Conservation (phyloP, 2,329 filamentous ascomycete genomes). For the Domatiomyces catenatus region DNA sequence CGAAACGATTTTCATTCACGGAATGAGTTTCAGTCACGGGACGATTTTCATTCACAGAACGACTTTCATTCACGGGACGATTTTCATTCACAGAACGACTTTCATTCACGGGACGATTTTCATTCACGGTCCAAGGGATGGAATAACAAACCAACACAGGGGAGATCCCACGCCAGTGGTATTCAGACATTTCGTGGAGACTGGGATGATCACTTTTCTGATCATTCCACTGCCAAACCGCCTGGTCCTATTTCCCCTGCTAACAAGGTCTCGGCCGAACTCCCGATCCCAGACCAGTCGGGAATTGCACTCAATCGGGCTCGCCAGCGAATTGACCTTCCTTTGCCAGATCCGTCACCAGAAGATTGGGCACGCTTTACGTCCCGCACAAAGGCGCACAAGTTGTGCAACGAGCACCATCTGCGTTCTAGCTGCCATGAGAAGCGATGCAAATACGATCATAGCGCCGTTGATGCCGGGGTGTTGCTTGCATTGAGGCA, state of each 20-base stretch:
- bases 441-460: conserved; percentile 29
- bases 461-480: conserved; percentile 27
- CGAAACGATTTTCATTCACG: too few species aligned
- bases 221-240: background rate
- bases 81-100: too few species aligned
- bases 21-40: too few species aligned
- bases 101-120: background rate
- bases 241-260: background rate
- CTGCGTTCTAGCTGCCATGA: conserved; percentile 12
- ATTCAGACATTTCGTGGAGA: background rate
- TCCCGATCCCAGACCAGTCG: background rate
- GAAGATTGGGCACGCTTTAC: conserved; percentile 7
- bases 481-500: conserved; percentile 29
- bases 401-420: conserved; percentile 13
- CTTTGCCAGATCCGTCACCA: conserved; percentile 5
- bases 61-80: too few species aligned
- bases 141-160: background rate
- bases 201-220: background rate
- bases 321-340: conserved; percentile 11
- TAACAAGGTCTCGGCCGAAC: background rate
- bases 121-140: background rate
- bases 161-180: background rate
- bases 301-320: conserved; percentile 4
- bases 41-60: too few species aligned
- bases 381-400: conserved; percentile 4